Evolutionary conservation across 2,329 filamentous ascomycete genomes (phyloP), one percentile per base, ranked within the genome.

Genomic region (Fusarium torreyae): DNA sequence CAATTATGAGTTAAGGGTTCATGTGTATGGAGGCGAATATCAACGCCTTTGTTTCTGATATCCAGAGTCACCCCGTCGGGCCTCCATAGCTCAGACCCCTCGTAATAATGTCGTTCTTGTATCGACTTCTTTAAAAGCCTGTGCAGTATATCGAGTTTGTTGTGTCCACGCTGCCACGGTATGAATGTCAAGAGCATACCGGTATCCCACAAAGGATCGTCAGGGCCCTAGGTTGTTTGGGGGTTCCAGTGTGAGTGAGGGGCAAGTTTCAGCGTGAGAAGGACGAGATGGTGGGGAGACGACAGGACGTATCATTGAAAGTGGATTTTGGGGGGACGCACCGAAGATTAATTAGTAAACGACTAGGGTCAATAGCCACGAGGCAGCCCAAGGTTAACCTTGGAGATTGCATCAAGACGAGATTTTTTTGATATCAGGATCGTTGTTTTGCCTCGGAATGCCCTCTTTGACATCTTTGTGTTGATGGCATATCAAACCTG

Each of bases 251-350:
- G 52, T 57, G 50, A 64, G 53, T 64, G 67, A 70, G 63, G 66
- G 67, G 52, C 61, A 63, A 38, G 71, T 74, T 74, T 74, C 71
- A 74, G 69, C 58, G 39, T 60, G 65, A 44, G 59, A 17, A 36
- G 48, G 52, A 26, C 40, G 22, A 49, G 40, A 52, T 53, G 42
- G 56, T 68, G 63, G 54, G 66, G 63, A 61, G 40, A 42, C 59
- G 39, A 52, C 46, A 39, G 59, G 39, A 66, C 33, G 56, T 50
- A 52, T 58, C 52, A 68, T 44, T 68, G 58, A 26, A 50, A 68
- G 50, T 70, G 66, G 61, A 26, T 49, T 62, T 31, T 18, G 43
- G 20, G 57, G 33, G 45, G 53, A 55, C 43, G 52, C 42, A 58
- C 54, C 24, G 26, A 40, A 31, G 33, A 45, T 57, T 39, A 40